Base-by-base conservation (phyloP, 176 grass and related monocot genomes). In the Carex pumila region DNA sequence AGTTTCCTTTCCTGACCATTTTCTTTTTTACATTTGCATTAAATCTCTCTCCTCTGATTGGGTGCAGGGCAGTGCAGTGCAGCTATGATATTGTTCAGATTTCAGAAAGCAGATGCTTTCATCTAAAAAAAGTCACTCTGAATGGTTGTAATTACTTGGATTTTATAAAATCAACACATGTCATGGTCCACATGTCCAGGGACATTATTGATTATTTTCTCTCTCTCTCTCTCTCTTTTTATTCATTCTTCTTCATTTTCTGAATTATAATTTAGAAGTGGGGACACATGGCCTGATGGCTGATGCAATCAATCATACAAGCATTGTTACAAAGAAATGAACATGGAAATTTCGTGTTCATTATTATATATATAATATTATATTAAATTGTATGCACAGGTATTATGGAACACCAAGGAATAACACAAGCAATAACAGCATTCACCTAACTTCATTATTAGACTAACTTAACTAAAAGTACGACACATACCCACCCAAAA, bases 361-460 rank as follows among this genome's bases (percentile, higher is more conserved):
- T 15, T 66, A 66, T 52, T 79, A 75, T 12, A 19, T 19, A 6
- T 37, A 37, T 36, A 17, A 25, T 25, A 25, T 37, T 6, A 39
- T 39, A 39, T 18, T 14, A 68, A 65, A 81, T 37, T 49, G 61
- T 61, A 50, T 65, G 60, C 54, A 50, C 12, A 47, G 15, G 50
- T 7, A 45, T 45, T 7, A 45, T 45, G 43, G 43, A 45, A 45
- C 43, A 45, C 11, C 3, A 61, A 61, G 52, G 68, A 75, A 61
- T 52, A 17, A 65, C 50, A 45, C 19, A 81, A 81, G 58, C 79
- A 81, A 63, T 81, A 62, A 61, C 79, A 82, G 19, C 60, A 52
- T 66, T 65, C 61, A 82, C 80, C 80, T 66, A 82, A 82, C 61
- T 66, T 25, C n/a, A 82, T 82, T 3, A 81, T 61, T 63, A 66